Evolutionary conservation across 768 basidiomycete species (phyloP).

Genomic region (Mycena galericulata): DNA sequence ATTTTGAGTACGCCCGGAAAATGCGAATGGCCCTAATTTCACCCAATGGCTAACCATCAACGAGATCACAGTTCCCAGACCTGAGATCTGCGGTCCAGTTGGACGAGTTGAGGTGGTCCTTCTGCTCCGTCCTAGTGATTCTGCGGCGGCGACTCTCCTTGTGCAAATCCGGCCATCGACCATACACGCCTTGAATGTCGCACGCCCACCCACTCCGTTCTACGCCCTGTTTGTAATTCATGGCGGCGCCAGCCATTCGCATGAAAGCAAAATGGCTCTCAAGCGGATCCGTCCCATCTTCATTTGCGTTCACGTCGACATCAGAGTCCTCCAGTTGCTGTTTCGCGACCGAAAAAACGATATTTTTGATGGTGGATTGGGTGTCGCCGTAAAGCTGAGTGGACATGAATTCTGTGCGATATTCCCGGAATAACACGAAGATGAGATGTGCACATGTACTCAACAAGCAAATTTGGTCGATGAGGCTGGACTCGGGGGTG

Average conservation of each 20-base stretch:
- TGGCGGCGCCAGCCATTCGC: constrained; percentile 24
- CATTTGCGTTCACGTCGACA: not conserved
- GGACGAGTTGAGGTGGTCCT: constrained; percentile 9
- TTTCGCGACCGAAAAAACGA: constrained; percentile 20
- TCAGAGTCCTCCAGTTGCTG: not conserved
- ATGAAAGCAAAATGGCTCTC: constrained; percentile 42
- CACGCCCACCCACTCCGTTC: constrained; percentile 12
- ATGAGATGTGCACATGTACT: constrained; percentile 14
- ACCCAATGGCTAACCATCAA: not conserved
- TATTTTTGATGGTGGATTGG: constrained; percentile 6
- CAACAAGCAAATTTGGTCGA: constrained; percentile 8
- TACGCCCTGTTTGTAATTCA: constrained; percentile 9
- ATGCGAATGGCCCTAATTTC: not conserved
- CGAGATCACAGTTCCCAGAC: not conserved
- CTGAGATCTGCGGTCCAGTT: not conserved
- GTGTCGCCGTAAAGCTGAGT: constrained; percentile 30
- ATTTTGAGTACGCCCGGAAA: not conserved
- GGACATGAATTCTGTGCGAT: constrained; percentile 15
- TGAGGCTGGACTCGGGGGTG: not conserved
- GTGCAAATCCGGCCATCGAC: not conserved
- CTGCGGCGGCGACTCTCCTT: constrained; percentile 1
- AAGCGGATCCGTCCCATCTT: constrained; percentile 42
- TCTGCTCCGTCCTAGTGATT: not conserved
- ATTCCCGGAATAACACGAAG: constrained; percentile 18
- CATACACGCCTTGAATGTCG: constrained; percentile 6